A percentile compares a stretch with the other conserved stretches of the same genome.
phyloP scores from a whole-genome alignment of 768 basidiomycete species.

The Pleurotus eryngii region DNA sequence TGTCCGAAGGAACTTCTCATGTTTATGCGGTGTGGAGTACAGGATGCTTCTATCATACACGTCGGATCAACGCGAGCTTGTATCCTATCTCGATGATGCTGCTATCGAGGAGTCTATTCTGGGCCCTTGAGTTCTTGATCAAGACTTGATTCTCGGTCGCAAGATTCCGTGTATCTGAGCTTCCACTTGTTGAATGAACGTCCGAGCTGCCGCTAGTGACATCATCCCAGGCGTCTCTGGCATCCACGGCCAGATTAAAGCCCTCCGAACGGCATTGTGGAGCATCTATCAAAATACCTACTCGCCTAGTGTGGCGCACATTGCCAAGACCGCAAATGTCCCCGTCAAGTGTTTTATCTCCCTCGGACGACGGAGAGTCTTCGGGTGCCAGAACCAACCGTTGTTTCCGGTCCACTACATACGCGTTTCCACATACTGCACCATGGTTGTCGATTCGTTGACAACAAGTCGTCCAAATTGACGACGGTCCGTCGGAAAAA shows the following conservation, averaged over 20 bases:
- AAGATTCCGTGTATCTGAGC: neutral
- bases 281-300: slow-evolving; percentile 2
- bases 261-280: neutral
- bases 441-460: neutral
- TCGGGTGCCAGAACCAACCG: neutral
- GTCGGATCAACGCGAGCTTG: neutral
- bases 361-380: neutral
- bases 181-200: neutral
- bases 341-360: neutral
- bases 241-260: neutral
- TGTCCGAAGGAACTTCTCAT: slow-evolving; percentile 3
- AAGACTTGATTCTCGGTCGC: neutral
- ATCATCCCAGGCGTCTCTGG: neutral
- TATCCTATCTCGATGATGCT: neutral
- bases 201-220: neutral
- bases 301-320: neutral
- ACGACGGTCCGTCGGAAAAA: slow-evolving; percentile 4
- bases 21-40: slow-evolving; percentile 4
- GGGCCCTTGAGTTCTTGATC: neutral
- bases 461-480: neutral
- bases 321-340: neutral
- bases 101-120: neutral
- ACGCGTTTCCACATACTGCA: neutral
- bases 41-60: slow-evolving; percentile 3
- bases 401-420: neutral